Base-by-base conservation (phyloP, 208 protist genomes). In the Acanthamoeba comandoni region DNA sequence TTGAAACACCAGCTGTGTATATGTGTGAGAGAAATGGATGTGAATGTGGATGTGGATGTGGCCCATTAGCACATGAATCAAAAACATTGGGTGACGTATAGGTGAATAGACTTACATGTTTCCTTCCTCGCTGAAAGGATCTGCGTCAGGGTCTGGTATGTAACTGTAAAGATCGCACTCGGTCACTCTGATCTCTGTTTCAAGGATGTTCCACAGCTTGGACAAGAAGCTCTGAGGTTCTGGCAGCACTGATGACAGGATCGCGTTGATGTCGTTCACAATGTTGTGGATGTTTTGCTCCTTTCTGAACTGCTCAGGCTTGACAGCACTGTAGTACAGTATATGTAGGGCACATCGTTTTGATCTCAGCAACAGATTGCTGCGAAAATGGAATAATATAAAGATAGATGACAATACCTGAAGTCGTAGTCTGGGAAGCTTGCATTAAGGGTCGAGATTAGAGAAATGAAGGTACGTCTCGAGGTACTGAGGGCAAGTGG, bases 361-460 rank as follows among this genome's bases (percentile, higher is more conserved):
- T 19, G 49, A 52, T 24, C 2, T 19, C 26, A 9, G 12, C 15
- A 12, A 8, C n/a, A 48, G 51, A 49, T 9, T 15, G 67, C 35
- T 53, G 35, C 8, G 9, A 48, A 26, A 9, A n/a, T 9, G 9
- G 19, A 73, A n/a, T n/a, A n/a, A n/a, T n/a, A n/a, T n/a, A n/a
- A n/a, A n/a, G n/a, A n/a, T n/a, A n/a, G n/a, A n/a, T n/a, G n/a
- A n/a, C n/a, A 43, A 15, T n/a, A 84, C 73, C 73, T 84, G 4
- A 84, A 84, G 51, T 84, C 73, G 26, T 84, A 84, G 43, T 84
- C 73, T 8, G 73, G 48, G n/a, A 84, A 84, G 73, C 49, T 64
- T 12, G 73, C 73, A 43, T 84, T 84, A 53, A 84, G 73, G 22
- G 73, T 84, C 7, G 73, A 84, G 73, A 84, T 84, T 24, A 84